Base-by-base conservation (phyloP, 2,329 filamentous ascomycete genomes). In the Penicillium griseofulvum region DNA sequence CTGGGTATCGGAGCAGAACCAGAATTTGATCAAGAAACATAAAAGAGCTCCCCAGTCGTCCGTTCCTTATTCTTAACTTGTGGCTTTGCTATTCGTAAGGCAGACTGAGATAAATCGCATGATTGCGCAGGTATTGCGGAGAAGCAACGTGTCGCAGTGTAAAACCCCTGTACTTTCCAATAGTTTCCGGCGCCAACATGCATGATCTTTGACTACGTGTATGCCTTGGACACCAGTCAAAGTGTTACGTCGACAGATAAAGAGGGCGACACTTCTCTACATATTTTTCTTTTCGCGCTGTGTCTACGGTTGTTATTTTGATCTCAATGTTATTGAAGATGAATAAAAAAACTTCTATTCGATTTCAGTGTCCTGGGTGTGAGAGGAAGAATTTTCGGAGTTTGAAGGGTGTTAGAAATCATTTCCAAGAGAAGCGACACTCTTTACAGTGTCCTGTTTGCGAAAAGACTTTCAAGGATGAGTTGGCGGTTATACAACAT, bases 101-200 rank as follows among this genome's bases (percentile, higher is more conserved):
- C 22, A 22, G 22, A 22, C 22, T 22, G 22, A 22, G 22, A 22
- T 22, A 22, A 22, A 22, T 22, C 22, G 22, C 22, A 22, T 22
- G 22, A 22, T 4, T 4, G 4, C 22, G 22, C 22, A 22, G 4
- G 22, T 22, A 4, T 22, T 22, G 22, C 22, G 22, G 22, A 22
- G 22, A 22, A 22, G 22, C 22, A 22, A 22, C 22, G 4, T 22
- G 22, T 2, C 22, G 22, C 22, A 22, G 22, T 22, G 22, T 22
- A 39, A 44, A 49, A 45, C 37, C 52, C 47, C 33, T 55, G 52
- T 19, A 28, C 28, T 17, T 50, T 33, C 52, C 52, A 50, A 50
- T 55, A 41, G 46, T 42, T 41, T 54, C 19, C 26, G 26, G n/a
- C 46, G 16, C 19, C 46, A 42, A 6, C 26, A 41, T 46, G 39